phyloP scores from a whole-genome alignment of 163 green algal species.

The Volvox carteri region DNA sequence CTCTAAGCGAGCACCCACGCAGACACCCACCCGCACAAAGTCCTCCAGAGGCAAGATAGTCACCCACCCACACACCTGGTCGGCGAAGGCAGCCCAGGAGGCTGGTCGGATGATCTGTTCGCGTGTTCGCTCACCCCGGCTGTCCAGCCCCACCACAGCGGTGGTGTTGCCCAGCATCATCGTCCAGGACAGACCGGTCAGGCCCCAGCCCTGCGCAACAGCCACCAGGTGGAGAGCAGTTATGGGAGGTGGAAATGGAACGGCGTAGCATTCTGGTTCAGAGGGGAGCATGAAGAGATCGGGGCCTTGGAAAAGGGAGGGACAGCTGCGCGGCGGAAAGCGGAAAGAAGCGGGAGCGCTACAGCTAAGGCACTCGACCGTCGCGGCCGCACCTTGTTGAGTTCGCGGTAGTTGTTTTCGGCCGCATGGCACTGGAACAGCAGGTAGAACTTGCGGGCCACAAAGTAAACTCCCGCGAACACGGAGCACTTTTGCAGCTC shows the following conservation, averaged over 20 bases:
- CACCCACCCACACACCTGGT: slow-evolving; percentile 53
- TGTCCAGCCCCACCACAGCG: slow-evolving; percentile 78
- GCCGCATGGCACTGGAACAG: slow-evolving; percentile 88
- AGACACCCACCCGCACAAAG: too few species aligned
- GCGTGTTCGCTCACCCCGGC: slow-evolving; percentile 72
- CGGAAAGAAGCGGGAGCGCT: too few species aligned
- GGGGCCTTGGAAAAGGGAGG: too few species aligned
- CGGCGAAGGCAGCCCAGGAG: slow-evolving; percentile 55
- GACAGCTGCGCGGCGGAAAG: too few species aligned
- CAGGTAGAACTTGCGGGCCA: slow-evolving; percentile 82
- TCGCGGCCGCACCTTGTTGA: slow-evolving; percentile 61
- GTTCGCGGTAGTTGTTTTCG: slow-evolving; percentile 37
- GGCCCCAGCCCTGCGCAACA: slow-evolving; percentile 60
- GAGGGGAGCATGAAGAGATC: too few species aligned
- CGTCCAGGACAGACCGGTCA: slow-evolving; percentile 52
- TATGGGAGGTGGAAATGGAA: too few species aligned
- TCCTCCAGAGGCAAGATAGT: too few species aligned
- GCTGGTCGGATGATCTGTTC: slow-evolving; percentile 67
- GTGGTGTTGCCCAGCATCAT: slow-evolving; percentile 70
- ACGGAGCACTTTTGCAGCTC: slow-evolving; percentile 75
- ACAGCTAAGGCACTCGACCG: too few species aligned
- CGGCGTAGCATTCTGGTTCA: too few species aligned
- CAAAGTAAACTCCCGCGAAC: slow-evolving; percentile 78
- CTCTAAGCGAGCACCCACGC: too few species aligned
- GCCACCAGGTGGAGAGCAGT: too few species aligned